Percentiles rank a stretch among this genome's conserved stretches.
Conservation (phyloP, 2,329 filamentous ascomycete species). For the Orbilia brochopaga region DNA sequence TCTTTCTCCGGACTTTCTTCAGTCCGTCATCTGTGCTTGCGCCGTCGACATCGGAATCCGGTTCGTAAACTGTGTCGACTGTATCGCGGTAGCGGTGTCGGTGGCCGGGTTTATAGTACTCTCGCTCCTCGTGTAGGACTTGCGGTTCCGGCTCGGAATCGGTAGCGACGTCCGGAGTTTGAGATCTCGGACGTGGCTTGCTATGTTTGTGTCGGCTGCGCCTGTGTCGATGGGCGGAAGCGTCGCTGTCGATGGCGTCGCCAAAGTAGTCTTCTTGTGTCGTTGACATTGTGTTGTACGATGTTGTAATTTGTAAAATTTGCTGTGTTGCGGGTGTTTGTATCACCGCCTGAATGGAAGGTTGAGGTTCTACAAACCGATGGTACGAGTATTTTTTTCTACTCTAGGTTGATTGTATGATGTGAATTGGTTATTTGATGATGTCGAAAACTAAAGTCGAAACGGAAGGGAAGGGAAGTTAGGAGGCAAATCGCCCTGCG, state of each 20-base stretch:
- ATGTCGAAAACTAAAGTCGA: not conserved
- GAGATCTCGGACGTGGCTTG: slow-evolving; percentile 7
- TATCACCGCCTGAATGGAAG: too few species aligned
- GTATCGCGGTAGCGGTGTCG: slow-evolving; percentile 31
- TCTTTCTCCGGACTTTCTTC: slow-evolving; percentile 22
- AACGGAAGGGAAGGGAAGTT: slow-evolving; percentile 5
- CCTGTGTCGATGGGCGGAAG: slow-evolving; percentile 8
- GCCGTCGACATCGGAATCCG: slow-evolving; percentile 28
- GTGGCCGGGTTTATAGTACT: slow-evolving; percentile 28
- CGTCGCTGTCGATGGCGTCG: slow-evolving; percentile 24
- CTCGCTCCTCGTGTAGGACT: slow-evolving; percentile 20
- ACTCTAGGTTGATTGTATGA: too few species aligned
- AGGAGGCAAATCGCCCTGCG: slow-evolving; percentile 24
- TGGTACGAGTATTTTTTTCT: too few species aligned
- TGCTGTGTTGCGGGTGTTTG: not conserved
- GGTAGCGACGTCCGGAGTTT: slow-evolving; percentile 11
- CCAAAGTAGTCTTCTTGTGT: slow-evolving; percentile 50
- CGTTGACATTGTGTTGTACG: slow-evolving; percentile 38
- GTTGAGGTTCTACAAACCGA: too few species aligned
- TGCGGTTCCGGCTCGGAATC: slow-evolving; percentile 26
- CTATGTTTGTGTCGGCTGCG: slow-evolving; percentile 30
- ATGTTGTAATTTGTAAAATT: slow-evolving; percentile 4
- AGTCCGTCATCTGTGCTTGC: slow-evolving; percentile 28
- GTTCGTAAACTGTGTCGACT: slow-evolving; percentile 18
- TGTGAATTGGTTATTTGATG: too few species aligned